A percentile compares a stretch with the other conserved stretches of the same genome.
Conservation (phyloP, 1,139 yeast genomes). For the Candida neerlandica region DNA sequence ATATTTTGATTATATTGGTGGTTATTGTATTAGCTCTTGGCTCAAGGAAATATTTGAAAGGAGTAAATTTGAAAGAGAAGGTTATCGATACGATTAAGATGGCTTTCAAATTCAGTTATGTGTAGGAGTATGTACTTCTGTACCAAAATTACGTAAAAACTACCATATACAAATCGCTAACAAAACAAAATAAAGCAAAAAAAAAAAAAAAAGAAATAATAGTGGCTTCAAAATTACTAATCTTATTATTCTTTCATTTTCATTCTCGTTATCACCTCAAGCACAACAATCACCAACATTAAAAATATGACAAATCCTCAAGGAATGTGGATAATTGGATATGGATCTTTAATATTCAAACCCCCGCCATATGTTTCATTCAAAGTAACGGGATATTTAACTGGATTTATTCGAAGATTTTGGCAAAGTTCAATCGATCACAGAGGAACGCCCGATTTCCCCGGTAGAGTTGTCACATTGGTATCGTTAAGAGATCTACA, state of each 20-base stretch:
- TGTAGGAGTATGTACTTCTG: conserved; percentile 18
- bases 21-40: conserved; percentile 26
- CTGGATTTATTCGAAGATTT: conserved; percentile 78
- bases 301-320: conserved; percentile 18
- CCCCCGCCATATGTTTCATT: conserved; percentile 77
- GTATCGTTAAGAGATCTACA: conserved; percentile 60
- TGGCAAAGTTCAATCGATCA: conserved; percentile 94
- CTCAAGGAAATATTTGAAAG: conserved; percentile 24
- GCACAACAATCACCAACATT: not conserved
- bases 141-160: not conserved
- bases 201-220: not conserved
- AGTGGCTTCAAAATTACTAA: not conserved
- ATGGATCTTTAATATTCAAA: conserved; percentile 87
- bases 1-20: conserved; percentile 32
- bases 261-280: not conserved
- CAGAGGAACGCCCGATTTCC: conserved; percentile 80
- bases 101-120: conserved; percentile 50
- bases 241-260: not conserved
- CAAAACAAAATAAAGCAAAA: not conserved
- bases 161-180: too few species aligned
- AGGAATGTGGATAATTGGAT: conserved; percentile 83
- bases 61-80: conserved; percentile 32
- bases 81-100: conserved; percentile 41
- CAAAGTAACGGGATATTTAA: conserved; percentile 70
- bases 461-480: conserved; percentile 88